Percentiles rank a stretch among this genome's conserved stretches.
phyloP scores from a whole-genome alignment of 352 stramenopile species.

The Phytophthora lateralis region DNA sequence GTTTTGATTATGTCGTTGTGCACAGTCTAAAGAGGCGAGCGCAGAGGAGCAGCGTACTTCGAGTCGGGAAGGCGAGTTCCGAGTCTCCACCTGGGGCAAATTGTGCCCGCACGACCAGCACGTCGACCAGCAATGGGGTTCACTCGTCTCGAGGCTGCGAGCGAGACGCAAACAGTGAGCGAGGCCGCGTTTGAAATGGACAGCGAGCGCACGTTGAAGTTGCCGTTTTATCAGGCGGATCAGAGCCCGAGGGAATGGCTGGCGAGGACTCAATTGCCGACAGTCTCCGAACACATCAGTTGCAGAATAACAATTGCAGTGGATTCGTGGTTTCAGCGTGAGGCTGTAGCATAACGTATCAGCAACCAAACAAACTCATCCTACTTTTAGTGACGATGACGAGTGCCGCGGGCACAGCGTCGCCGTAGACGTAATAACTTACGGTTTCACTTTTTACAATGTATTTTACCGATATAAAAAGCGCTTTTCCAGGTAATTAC shows the following conservation, averaged over 20 bases:
- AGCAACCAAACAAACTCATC: no score
- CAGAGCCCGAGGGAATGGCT: neutral
- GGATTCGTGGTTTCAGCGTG: neutral
- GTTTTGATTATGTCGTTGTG: neutral
- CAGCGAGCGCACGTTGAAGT: conserved; percentile 13
- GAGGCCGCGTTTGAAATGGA: neutral
- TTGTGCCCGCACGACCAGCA: conserved; percentile 13
- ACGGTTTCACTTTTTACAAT: neutral
- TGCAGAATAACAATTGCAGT: neutral
- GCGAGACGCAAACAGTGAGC: no score
- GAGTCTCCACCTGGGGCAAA: conserved; percentile 20
- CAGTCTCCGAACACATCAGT: neutral
- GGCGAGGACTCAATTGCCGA: neutral
- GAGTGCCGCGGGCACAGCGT: no score
- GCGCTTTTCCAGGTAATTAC: neutral
- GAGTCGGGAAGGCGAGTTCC: conserved; percentile 15
- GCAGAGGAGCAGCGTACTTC: conserved; percentile 9
- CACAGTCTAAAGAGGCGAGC: neutral
- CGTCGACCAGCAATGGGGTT: conserved; percentile 10
- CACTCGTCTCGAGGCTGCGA: neutral
- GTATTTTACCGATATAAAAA: neutral
- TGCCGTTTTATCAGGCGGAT: neutral
- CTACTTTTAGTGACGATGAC: no score
- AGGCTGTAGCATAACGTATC: neutral
- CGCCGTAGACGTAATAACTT: neutral